Base-by-base conservation (phyloP, 257 asterid genomes). In the Salvia rosmarinus region DNA sequence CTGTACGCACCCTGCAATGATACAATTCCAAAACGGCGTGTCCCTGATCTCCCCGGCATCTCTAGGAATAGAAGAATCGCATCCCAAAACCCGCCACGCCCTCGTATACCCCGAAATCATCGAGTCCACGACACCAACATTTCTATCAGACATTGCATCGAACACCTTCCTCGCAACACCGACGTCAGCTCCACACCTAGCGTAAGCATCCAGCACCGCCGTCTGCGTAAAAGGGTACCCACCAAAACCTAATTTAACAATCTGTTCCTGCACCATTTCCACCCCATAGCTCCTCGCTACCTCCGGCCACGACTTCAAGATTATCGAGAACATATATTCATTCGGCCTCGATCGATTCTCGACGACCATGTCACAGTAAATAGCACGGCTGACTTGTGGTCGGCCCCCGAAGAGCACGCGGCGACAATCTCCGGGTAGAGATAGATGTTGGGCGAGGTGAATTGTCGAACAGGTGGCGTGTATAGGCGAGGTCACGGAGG, bases 51-150 rank as follows among this genome's bases (percentile, higher is more conserved):
- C 72, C 75, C 82, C 4, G 90, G 89, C 86, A 87, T 79, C 67
- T 81, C 75, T 51, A 85, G 91, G 55, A 90, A 92, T 13, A 90
- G 77, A 55, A 79, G 71, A 54, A 92, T 64, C 9, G 96, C 98
- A 80, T 75, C 80, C 80, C 64, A 84, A 88, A 66, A 90, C 50
- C 75, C 64, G 51, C 68, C 96, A 96, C 16, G 79, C 84, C 79
- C 87, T 87, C 28, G 81, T 65, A 58, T 86, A 92, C 56, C 89
- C 95, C 2, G 96, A 84, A 51, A 92, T 79, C 96, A 92, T 86
- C 1, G 96, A 12, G 96, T 92, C 96, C 96, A 90, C 1, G 95
- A 70, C 42, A 88, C 85, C 60, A 90, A 90, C 88, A 64, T 72
- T 85, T 51, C 85, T 85, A 0, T 84, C 92, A 68, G 89, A 32